These are phyloP conservation scores for Aquilaria agallochum DNA, from an alignment of 441 rosid genomes.

Conservation along the genomic window DNA sequence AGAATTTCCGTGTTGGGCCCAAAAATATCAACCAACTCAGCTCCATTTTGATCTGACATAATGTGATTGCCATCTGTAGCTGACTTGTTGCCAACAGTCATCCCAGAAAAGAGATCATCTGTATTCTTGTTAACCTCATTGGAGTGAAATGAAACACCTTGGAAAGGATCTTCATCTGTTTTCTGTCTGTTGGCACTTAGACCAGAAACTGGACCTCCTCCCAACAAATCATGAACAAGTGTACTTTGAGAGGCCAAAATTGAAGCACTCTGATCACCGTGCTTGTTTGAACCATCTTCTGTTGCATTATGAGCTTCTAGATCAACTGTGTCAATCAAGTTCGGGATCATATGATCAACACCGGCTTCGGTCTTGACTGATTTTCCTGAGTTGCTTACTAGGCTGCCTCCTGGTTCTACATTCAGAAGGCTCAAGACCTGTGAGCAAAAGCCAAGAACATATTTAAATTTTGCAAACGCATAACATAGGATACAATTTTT, in stretches of 20 bases:
- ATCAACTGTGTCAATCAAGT: slow-evolving; percentile 84
- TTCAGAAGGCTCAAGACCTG: slow-evolving; percentile 80
- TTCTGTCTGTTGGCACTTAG: slow-evolving; percentile 35
- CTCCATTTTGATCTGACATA: slow-evolving; percentile 22
- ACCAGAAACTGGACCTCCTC: slow-evolving; percentile 42
- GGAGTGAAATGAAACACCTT: slow-evolving; percentile 79
- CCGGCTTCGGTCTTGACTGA: slow-evolving; percentile 40
- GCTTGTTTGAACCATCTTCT: slow-evolving; percentile 36
- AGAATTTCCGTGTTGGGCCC: slow-evolving; percentile 39
- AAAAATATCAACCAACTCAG: slow-evolving; percentile 70
- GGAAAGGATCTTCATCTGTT: slow-evolving; percentile 77
- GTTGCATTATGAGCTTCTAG: slow-evolving; percentile 38
- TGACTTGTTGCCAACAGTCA: slow-evolving; percentile 56
- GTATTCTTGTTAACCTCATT: slow-evolving; percentile 40
- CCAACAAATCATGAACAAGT: slow-evolving; percentile 75
- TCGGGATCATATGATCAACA: slow-evolving; percentile 54
- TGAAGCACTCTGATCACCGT: slow-evolving; percentile 33
- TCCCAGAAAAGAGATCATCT: slow-evolving; percentile 79
- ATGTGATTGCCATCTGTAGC: slow-evolving; percentile 30
- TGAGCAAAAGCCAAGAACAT: slow-evolving; percentile 17
- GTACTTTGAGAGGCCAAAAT: slow-evolving; percentile 42
- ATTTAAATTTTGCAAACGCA: slow-evolving; percentile 16
- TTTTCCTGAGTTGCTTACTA: slow-evolving; percentile 40
- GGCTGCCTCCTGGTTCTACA: slow-evolving; percentile 41
- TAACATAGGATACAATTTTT: neutral